Base-by-base conservation (phyloP, 306 rosid genomes). In the Acacia confusa region DNA sequence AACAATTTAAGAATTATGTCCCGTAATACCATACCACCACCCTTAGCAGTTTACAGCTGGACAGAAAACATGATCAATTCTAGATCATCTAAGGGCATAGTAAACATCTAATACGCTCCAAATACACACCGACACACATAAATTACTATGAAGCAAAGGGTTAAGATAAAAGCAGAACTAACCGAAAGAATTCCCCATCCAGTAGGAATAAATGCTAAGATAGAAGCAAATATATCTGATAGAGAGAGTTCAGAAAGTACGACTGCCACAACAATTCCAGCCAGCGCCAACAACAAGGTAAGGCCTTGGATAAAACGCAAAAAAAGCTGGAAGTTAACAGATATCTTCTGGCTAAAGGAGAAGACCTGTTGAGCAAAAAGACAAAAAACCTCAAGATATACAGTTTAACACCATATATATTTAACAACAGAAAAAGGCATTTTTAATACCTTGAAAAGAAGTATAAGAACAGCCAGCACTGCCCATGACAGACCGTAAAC, bases 181-280 rank as follows among this genome's bases (percentile, higher is more conserved):
- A 92, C 99, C 7, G 91, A 93, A 27, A 95, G 89, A 78, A 95
- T 79, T 88, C 94, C 98, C 99, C 99, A 93, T 80, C 99, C 98
- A 4, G 99, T 93, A 20, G 98, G 97, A 80, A 95, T 32, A 84
- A 95, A 95, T 24, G 94, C 99, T 78, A 95, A 84, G 77, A 93
- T 86, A 79, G 82, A 85, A 72, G 99, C 98, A 83, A 95, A 91
- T 78, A 95, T 41, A 79, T 95, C 99, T 22, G 93, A 1, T 17
- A 95, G 32, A 6, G 97, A 74, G 80, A 95, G 86, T 0, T 85
- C 20, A 0, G 97, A 86, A 12, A 92, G 19, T 75, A 87, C 78
- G 78, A 95, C 77, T 9, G 99, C 99, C 17, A 93, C 92, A 1
- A 61, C 84, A 60, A 93, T 30, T 82, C 98, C 99, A 57, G 96